Base-by-base conservation (phyloP, 805 yeast species). In the Nakazawaea molendinolei region DNA sequence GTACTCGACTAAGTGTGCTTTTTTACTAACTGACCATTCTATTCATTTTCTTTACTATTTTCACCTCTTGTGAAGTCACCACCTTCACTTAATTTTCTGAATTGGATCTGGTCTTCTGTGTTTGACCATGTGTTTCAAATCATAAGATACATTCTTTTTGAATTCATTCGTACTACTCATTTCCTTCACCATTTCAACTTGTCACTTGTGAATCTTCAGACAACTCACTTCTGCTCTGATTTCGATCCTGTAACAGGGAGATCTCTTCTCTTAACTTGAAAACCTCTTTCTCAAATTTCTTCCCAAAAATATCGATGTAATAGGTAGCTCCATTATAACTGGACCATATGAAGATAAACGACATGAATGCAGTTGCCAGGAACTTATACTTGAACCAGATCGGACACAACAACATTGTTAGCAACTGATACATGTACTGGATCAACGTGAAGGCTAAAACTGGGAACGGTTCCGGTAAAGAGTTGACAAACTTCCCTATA, bases 301-400 rank as follows among this genome's bases (percentile, higher is more conserved):
- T 82, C 15, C 97, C 97, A 59, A 87, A 92, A 34, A 81, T 80
- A 50, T 90, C 97, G 39, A 92, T 70, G 55, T 90, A 90, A 54
- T 86, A 90, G 1, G 95, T 86, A 2, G 97, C 98, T 20, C 98
- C 98, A 46, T 92, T 89, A 55, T 81, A 86, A 28, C 87, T 68
- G 2, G 97, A 94, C 55, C 75, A 70, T 31, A 78, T 55, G 47
- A 89, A 87, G n/a, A 90, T 85, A 34, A 71, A 67, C 2, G 74
- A 58, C 44, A 90, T 68, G 51, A 87, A 89, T 1, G 67, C 45
- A 1, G 79, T 74, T 18, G 92, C 85, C 2, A 84, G 72, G 29
- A 61, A 58, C 49, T 80, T 79, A 53, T 78, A 72, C 29, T 70
- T 65, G 58, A 85, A 85, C 82, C 95, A 85, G n/a, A 92, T 53